phyloP scores from a whole-genome alignment of 148 eudicot genomes.

The Amaranthus hypochondriacus region DNA sequence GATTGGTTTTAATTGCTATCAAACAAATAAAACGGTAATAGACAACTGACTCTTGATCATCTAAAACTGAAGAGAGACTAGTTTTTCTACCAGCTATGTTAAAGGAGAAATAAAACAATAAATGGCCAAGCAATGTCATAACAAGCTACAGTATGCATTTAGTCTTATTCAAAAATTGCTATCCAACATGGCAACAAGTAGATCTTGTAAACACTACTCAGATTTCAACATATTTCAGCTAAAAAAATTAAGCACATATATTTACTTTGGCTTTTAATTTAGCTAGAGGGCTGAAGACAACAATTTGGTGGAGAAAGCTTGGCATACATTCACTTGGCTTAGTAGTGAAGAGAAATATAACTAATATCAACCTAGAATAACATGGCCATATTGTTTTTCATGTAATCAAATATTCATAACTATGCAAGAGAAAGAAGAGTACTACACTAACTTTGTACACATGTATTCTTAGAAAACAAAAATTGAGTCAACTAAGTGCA shows the following conservation, averaged over 20 bases:
- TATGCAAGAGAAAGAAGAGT: neutral
- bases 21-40: neutral
- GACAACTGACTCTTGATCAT: neutral
- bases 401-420: neutral
- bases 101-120: neutral
- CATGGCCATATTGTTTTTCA: neutral
- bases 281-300: neutral
- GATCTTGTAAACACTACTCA: neutral
- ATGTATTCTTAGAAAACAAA: neutral
- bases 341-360: neutral
- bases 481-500: neutral
- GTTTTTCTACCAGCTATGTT: neutral
- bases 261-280: neutral
- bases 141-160: neutral
- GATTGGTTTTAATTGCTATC: neutral
- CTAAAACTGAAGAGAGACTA: neutral
- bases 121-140: neutral
- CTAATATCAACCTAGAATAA: neutral
- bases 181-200: neutral
- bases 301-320: neutral
- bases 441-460: neutral
- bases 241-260: neutral
- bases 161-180: neutral
- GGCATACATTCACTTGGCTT: neutral
- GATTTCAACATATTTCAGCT: neutral